Conservation (phyloP, 2,329 filamentous ascomycete genomes). For the Lachnellula suecica region DNA sequence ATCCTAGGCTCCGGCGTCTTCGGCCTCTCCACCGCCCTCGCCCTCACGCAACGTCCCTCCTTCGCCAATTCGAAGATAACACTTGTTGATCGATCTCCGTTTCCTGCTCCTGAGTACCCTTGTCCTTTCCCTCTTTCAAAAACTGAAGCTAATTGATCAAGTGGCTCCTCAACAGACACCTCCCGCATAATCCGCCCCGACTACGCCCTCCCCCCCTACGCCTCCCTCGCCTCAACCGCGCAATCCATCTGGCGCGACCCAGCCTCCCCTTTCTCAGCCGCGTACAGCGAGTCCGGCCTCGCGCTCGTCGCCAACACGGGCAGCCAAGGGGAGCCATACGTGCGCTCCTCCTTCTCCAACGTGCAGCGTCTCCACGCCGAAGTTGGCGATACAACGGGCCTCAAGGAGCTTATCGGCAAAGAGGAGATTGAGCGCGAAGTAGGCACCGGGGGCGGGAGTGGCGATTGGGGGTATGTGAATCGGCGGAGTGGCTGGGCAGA, state of each 20-base stretch:
- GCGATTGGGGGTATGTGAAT: slow-evolving; percentile 72
- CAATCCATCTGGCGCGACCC: slow-evolving; percentile 62
- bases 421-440: slow-evolving; percentile 45
- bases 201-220: slow-evolving; percentile 79
- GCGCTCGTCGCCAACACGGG: slow-evolving; percentile 58
- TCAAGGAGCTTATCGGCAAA: slow-evolving; percentile 42
- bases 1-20: slow-evolving; percentile 64
- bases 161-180: slow-evolving; percentile 58
- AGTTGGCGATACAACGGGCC: slow-evolving; percentile 25
- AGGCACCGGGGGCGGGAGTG: slow-evolving; percentile 51
- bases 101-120: slow-evolving; percentile 52
- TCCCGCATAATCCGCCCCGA: slow-evolving; percentile 69
- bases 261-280: neutral
- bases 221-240: slow-evolving; percentile 69
- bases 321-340: slow-evolving; percentile 46
- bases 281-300: slow-evolving; percentile 69
- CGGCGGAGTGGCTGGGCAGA: slow-evolving; percentile 77
- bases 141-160: neutral
- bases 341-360: slow-evolving; percentile 60
- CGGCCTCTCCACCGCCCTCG: slow-evolving; percentile 65
- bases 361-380: slow-evolving; percentile 41
- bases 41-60: slow-evolving; percentile 62
- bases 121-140: neutral
- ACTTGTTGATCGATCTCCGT: slow-evolving; percentile 56
- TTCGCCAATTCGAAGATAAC: slow-evolving; percentile 54